Evolutionary conservation across 148 eudicot genomes (phyloP), one percentile per base, ranked within the genome.

Genomic region (Polygonum aviculare): DNA sequence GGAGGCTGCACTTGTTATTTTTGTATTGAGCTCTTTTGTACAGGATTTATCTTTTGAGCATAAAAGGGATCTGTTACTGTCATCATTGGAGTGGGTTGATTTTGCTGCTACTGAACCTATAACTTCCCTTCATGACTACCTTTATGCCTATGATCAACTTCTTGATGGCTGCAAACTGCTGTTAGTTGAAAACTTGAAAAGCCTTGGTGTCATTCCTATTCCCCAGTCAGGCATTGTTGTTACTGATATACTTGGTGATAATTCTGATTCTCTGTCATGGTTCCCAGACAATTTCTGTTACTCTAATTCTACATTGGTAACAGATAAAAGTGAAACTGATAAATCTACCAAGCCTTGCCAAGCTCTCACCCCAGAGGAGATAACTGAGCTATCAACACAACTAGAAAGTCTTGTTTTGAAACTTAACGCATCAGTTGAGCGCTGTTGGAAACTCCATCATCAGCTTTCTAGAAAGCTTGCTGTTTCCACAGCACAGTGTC

Each of bases 381-480:
- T 80, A 41, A 74, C 77, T 74, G 78, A 75, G 0, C 85, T 86
- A 1, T 83, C 82, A 35, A 72, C 78, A 72, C 84, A 84, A 63
- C 77, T 91, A 55, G 81, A 81, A 75, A 69, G 77, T 74, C 86
- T 91, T 40, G 75, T 91, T 78, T 79, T 77, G 49, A 88, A 88
- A 82, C 87, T 91, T 51, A 75, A 74, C 82, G 75, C 73, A 50
- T 84, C 93, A 8, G 76, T 89, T 70, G 97, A 91, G 75, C 81
- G 74, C 49, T 88, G 91, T 80, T 89, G 89, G 88, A 86, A 81
- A 77, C 85, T 91, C 78, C 97, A 91, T 81, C 85, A 80, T 75
- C 86, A 85, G 77, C 81, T 90, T 55, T 85, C 91, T 33, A 84
- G 79, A 76, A 88, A 72, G 77, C 82, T 91, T 72, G 77, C 84